phyloP scores from a whole-genome alignment of 2,329 filamentous ascomycete genomes.

The Nemania abortiva region DNA sequence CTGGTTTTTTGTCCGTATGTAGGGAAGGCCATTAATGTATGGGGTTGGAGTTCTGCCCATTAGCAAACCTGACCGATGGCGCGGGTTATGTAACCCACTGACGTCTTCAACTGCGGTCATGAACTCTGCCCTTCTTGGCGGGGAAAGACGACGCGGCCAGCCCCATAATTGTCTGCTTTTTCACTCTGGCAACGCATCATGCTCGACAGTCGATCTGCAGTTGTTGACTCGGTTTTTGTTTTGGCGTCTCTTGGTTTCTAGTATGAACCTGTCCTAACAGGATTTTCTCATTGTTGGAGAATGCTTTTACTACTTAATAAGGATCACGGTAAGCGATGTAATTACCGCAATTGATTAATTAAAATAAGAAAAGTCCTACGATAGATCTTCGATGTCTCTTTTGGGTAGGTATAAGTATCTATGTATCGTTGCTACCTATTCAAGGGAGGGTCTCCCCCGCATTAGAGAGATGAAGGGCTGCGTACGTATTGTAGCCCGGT shows the following conservation, averaged over 20 bases:
- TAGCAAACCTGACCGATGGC: not conserved
- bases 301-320: no score
- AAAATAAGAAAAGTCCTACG: conserved; percentile 2
- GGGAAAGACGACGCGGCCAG: conserved; percentile 32
- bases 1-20: not conserved
- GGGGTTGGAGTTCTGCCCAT: not conserved
- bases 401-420: conserved; percentile 7
- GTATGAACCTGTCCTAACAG: not conserved
- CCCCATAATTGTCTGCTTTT: conserved; percentile 13
- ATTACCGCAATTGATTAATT: conserved; percentile 19
- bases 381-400: conserved; percentile 27
- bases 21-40: not conserved
- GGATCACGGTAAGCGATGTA: not conserved
- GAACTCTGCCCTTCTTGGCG: conserved; percentile 26
- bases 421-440: not conserved
- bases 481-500: not conserved
- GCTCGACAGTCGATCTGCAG: conserved; percentile 5
- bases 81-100: conserved; percentile 23
- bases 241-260: conserved; percentile 8
- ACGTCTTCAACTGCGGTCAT: conserved; percentile 28
- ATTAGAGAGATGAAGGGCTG: conserved; percentile 14
- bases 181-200: conserved; percentile 10
- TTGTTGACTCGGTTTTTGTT: conserved; percentile 21
- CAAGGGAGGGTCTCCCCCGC: conserved; percentile 6
- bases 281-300: not conserved